These are phyloP conservation scores for Dioscorea alata DNA, from an alignment of 106 monocot species.

Conservation along the genomic window DNA sequence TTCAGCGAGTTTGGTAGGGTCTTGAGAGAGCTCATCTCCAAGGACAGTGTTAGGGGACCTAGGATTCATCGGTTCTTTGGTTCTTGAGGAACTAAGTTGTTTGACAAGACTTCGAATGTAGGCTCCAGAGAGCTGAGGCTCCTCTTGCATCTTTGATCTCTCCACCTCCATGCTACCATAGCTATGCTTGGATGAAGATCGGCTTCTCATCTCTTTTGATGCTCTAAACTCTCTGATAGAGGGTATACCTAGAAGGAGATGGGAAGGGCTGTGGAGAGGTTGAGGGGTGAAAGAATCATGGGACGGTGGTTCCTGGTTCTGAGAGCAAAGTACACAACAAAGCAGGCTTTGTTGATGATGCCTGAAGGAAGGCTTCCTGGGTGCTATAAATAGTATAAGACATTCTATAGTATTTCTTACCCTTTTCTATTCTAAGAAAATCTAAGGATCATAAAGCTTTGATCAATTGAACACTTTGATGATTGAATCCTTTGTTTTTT, in stretches of 20 bases:
- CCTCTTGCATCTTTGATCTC: slow-evolving; percentile 25
- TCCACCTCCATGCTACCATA: slow-evolving; percentile 14
- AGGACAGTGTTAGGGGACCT: neutral
- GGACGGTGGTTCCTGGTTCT: neutral
- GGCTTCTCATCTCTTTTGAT: slow-evolving; percentile 29
- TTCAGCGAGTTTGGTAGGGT: neutral
- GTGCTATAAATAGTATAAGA: slow-evolving; percentile 21
- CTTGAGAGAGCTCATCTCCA: slow-evolving; percentile 2
- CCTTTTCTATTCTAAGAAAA: slow-evolving; percentile 3
- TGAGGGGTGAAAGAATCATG: slow-evolving; percentile 8
- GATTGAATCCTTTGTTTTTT: too few relatives aligned
- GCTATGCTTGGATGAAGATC: slow-evolving; percentile 19
- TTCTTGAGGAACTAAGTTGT: slow-evolving; percentile 57
- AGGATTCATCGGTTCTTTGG: slow-evolving; percentile 27
- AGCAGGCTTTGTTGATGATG: slow-evolving; percentile 2
- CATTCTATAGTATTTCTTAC: slow-evolving; percentile 15
- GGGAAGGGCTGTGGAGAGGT: neutral
- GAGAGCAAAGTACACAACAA: slow-evolving; percentile 19
- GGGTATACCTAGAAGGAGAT: too few relatives aligned
- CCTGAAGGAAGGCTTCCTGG: neutral
- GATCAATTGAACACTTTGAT: neutral
- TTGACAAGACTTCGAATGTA: slow-evolving; percentile 76
- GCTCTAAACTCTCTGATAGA: neutral
- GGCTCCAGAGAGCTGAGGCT: slow-evolving; percentile 71
- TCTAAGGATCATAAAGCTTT: neutral